phyloP scores from a whole-genome alignment of 2,329 filamentous ascomycete species.

The Paracoccidioides brasiliensis region DNA sequence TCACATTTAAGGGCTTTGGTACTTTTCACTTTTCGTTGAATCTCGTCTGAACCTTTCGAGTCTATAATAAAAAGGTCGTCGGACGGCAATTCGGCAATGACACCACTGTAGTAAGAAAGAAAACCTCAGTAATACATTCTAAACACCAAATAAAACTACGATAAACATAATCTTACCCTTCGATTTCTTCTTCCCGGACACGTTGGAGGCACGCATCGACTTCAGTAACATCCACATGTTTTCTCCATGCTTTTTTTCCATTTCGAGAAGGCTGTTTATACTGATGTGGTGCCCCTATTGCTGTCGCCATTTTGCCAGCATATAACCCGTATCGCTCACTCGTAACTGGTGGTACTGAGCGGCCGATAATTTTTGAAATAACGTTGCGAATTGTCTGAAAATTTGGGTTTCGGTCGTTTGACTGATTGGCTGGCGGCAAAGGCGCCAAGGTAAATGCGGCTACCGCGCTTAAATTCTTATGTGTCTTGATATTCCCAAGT shows the following conservation, averaged over 20 bases:
- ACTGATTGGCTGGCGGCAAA: constrained; percentile 19
- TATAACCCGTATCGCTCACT: not conserved
- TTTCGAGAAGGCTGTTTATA: constrained; percentile 85
- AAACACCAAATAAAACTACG: constrained; percentile 7
- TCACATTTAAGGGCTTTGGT: constrained; percentile 78
- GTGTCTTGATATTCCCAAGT: not conserved
- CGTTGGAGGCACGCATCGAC: constrained; percentile 71
- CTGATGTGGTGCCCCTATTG: constrained; percentile 53
- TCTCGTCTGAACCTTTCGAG: constrained; percentile 53
- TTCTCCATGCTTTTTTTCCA: constrained; percentile 97
- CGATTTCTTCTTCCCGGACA: constrained; percentile 78
- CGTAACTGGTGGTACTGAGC: not conserved
- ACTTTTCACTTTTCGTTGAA: constrained; percentile 50
- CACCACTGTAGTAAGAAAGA: constrained; percentile 46
- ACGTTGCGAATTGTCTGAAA: constrained; percentile 6
- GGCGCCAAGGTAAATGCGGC: constrained; percentile 17
- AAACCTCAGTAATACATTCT: constrained; percentile 2
- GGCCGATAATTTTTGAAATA: constrained; percentile 8
- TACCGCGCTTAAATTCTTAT: constrained; percentile 13
- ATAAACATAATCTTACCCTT: constrained; percentile 47
- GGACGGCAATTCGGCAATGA: constrained; percentile 70
- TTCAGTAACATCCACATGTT: constrained; percentile 88
- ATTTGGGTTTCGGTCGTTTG: constrained; percentile 1
- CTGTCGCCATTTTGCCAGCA: constrained; percentile 21
- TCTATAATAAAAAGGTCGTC: constrained; percentile 79